Evolutionary conservation across 192 early-diverging fungal species (phyloP), one percentile per base, ranked within the genome.

Genomic region (Coemansia sp.): DNA sequence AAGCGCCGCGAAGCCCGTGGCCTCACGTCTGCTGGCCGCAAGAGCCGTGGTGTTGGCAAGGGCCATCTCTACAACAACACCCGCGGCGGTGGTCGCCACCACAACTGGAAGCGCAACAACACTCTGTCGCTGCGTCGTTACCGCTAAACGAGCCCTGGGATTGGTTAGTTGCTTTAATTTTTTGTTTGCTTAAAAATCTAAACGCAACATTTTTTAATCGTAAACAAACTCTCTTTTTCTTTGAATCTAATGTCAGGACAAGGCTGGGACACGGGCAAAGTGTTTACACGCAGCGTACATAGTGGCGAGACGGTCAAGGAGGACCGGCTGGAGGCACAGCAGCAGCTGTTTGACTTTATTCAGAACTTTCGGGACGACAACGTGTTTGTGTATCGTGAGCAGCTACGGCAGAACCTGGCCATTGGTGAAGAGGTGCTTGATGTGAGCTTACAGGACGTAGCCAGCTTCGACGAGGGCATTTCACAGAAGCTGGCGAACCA

Each of bases 1-100:
- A 99, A 99, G 89, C 95, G 87, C 83, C 92, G 96, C 80, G 96
- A 99, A 77, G 83, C 89, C 55, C 94, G 96, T 84, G 96, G 93
- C 79, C 89, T 99, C 63, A 99, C 96, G 62, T 82, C 94, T 59
- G 88, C 88, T 65, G 94, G 92, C 68, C 92, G 91, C 88, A 95
- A 96, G 90, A 92, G 86, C 88, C 91, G 96, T 69, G 93, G 94
- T 75, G 81, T 92, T 60, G 92, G 87, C 61, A 98, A 98, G 89
- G 96, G 96, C 55, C 94, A 97, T 81, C 69, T 83, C 46, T 94
- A 79, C 91, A 91, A 97, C 92, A 95, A 98, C 86, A 92, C 90
- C 82, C 86, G 83, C 38, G 96, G 96, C 80, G 92, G 91, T 70
- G 91, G 92, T 68, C 91, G 96, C 74, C 80, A 82, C 80, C 88